phyloP scores from a whole-genome alignment of 257 asterid species.

The Solanum piurae region DNA sequence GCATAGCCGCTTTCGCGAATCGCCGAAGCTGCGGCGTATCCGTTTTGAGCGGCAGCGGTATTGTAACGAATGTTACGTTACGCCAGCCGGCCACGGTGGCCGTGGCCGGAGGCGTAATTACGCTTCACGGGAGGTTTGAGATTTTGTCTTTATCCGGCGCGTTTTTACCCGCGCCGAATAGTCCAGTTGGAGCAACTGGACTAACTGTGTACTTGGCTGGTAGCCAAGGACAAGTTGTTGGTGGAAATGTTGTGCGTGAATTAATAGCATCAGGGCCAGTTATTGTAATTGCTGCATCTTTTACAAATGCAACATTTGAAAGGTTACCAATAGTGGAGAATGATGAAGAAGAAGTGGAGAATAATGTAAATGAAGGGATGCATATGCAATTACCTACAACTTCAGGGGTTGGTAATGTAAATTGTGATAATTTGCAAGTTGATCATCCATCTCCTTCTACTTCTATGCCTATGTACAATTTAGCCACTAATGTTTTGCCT shows the following conservation, averaged over 20 bases:
- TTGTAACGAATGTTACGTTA: slow-evolving; percentile 43
- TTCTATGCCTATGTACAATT: slow-evolving; percentile 22
- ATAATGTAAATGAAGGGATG: slow-evolving; percentile 12
- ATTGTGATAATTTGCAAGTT: slow-evolving; percentile 1
- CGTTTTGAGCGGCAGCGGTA: slow-evolving; percentile 60
- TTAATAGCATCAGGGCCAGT: slow-evolving; percentile 72
- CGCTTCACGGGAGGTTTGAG: slow-evolving; percentile 61
- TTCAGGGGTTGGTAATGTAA: slow-evolving; percentile 4
- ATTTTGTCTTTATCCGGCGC: slow-evolving; percentile 65
- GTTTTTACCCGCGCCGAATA: slow-evolving; percentile 43
- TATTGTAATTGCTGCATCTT: slow-evolving; percentile 72
- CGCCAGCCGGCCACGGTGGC: slow-evolving; percentile 52
- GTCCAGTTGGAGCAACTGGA: slow-evolving; percentile 52
- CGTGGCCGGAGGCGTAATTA: slow-evolving; percentile 40
- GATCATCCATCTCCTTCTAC: slow-evolving; percentile 20
- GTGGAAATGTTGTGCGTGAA: slow-evolving; percentile 58
- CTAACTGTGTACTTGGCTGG: slow-evolving; percentile 63
- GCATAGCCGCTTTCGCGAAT: slow-evolving; percentile 45
- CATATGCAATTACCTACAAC: slow-evolving; percentile 7
- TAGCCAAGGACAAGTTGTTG: slow-evolving; percentile 75
- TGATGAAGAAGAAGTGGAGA: slow-evolving; percentile 7
- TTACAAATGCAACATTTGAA: slow-evolving; percentile 57
- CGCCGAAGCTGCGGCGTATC: slow-evolving; percentile 67
- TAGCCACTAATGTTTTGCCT: slow-evolving; percentile 37
- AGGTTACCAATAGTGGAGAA: slow-evolving; percentile 42